Percentiles rank a stretch among this genome's conserved stretches.
Conservation (phyloP, 2,329 filamentous ascomycete species). For the Neofusicoccum cordaticola region DNA sequence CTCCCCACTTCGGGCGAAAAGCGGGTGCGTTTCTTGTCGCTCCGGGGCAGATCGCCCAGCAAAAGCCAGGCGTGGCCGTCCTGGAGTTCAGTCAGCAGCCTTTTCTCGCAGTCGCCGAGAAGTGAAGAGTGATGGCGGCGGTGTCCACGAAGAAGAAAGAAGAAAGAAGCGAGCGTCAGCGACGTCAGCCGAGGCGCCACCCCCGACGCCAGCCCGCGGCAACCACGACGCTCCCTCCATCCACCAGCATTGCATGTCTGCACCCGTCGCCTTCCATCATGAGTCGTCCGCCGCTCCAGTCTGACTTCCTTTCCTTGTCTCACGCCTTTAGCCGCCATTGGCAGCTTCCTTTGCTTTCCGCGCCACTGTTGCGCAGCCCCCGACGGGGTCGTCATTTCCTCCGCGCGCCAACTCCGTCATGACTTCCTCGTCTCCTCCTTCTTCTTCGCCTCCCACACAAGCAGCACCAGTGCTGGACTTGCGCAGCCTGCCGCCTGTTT, state of each 20-base stretch:
- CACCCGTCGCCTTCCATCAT: neutral
- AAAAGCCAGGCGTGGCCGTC: no score
- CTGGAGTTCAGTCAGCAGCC: no score
- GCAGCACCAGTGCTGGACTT: slow-evolving; percentile 36
- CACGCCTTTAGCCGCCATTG: neutral
- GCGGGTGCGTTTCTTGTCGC: no score
- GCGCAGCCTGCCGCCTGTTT: slow-evolving; percentile 60
- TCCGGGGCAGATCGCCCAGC: no score
- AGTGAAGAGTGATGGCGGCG: no score
- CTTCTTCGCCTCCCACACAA: neutral
- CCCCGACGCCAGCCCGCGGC: neutral
- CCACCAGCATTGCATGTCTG: neutral
- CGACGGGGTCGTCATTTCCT: neutral
- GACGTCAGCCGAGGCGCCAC: slow-evolving; percentile 6
- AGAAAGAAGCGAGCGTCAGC: no score
- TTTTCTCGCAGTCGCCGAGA: no score
- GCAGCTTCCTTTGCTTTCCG: neutral
- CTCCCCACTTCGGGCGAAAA: no score
- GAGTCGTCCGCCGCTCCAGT: neutral
- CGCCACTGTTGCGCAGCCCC: neutral
- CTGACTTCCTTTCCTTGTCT: neutral
- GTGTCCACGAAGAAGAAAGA: no score
- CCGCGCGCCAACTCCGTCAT: neutral
- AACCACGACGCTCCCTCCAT: neutral
- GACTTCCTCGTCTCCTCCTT: neutral